Base-by-base conservation (phyloP, 1,139 yeast genomes). In the Debaryomycetaceae sp. region DNA sequence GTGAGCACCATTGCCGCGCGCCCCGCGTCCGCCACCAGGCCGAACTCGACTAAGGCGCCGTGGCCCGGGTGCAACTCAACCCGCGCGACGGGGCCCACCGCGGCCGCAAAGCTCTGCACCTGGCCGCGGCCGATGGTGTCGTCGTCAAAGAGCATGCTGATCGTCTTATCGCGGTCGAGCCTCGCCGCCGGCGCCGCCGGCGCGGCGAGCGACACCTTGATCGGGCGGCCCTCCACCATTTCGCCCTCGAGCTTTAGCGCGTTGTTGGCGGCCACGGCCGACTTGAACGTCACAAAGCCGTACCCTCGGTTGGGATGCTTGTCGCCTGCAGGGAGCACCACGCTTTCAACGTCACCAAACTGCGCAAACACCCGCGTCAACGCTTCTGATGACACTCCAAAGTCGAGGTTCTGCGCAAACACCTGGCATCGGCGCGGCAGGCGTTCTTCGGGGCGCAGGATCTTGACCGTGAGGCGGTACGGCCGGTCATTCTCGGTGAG, bases 41-140 rank as follows among this genome's bases (percentile, higher is more conserved):
- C 53, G 43, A 75, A 78, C 41, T 75, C 75, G 2, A 83, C 63
- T 11, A 75, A 46, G 0, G 83, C 85, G 2, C 72, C 73, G 3
- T 56, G 51, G 19, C 65, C 71, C 10, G 83, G 72, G 25, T 64
- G 65, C 14, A 78, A 48, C 12, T 66, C 58, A 0, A 80, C 52
- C 15, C 61, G 61, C 1, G 47, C 38, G 0, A 74, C 57, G 1
- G 59, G 49, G 0, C 74, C 75, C 18, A 62, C 51, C 7, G 43
- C 39, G 1, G 53, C 51, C 4, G 43, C 42, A 25, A 61, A 49
- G 2, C 46, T 34, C 25, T 46, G 42, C 1, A 78, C 42, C 36
- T 71, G 78, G 2, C 57, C 58, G 4, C 59, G 52, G 3, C 65
- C 66, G 3, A 74, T 48, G 1, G 73, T 70, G 18, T 70, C 70